Conservation (phyloP, 805 yeast species). For the Yarrowia hollandica region DNA sequence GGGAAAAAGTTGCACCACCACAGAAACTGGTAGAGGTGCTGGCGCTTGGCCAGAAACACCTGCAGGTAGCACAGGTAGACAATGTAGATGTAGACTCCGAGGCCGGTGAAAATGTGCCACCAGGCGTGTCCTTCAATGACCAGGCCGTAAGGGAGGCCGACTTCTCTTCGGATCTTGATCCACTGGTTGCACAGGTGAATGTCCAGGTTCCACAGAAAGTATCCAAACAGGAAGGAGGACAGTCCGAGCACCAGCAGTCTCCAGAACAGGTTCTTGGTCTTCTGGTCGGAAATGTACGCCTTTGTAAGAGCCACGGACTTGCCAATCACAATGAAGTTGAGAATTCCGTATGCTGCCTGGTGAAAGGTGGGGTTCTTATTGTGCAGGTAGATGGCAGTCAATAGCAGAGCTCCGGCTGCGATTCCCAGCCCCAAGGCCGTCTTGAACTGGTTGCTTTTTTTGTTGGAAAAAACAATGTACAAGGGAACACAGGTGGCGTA, state of each 20-base stretch:
- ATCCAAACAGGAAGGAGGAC: slow-evolving; percentile 67
- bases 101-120: slow-evolving; percentile 77
- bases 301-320: slow-evolving; percentile 57
- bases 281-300: slow-evolving; percentile 52
- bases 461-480: slow-evolving; percentile 75
- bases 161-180: slow-evolving; percentile 56
- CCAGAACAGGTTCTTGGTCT: slow-evolving; percentile 52
- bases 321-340: slow-evolving; percentile 71
- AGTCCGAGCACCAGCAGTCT: slow-evolving; percentile 61
- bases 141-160: slow-evolving; percentile 85
- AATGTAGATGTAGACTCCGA: slow-evolving; percentile 83
- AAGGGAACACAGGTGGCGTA: slow-evolving; percentile 96
- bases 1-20: slow-evolving; percentile 64
- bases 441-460: slow-evolving; percentile 45
- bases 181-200: slow-evolving; percentile 70
- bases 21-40: slow-evolving; percentile 55
- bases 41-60: slow-evolving; percentile 60
- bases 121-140: slow-evolving; percentile 91
- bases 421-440: slow-evolving; percentile 51
- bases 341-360: slow-evolving; percentile 77
- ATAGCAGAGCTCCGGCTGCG: slow-evolving; percentile 53
- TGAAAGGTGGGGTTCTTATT: slow-evolving; percentile 84
- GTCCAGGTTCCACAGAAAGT: slow-evolving; percentile 85
- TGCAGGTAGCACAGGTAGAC: slow-evolving; percentile 76
- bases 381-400: slow-evolving; percentile 72